phyloP scores from a whole-genome alignment of 192 early-diverging fungal genomes.

The Funneliformis geosporum region DNA sequence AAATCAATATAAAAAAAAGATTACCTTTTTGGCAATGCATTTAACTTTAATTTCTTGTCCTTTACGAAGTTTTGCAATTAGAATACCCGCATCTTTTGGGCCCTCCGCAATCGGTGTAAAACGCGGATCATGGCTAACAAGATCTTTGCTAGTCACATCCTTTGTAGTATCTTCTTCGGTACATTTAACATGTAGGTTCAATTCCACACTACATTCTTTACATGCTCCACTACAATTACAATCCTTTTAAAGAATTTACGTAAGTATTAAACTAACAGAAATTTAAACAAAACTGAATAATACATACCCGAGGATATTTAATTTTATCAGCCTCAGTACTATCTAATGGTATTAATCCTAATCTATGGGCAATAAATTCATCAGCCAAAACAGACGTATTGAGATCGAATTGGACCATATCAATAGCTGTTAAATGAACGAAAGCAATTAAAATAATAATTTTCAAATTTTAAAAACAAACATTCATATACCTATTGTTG shows the following conservation, averaged over 20 bases:
- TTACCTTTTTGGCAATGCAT: conserved; percentile 89
- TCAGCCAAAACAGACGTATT: conserved; percentile 94
- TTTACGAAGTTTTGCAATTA: conserved; percentile 86
- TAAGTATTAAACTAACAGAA: conserved; percentile 1
- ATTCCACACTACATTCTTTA: conserved; percentile 85
- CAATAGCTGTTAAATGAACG: conserved; percentile 68
- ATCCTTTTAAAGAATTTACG: conserved; percentile 48
- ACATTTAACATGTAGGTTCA: conserved; percentile 84
- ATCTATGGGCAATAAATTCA: conserved; percentile 93
- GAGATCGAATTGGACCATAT: conserved; percentile 91
- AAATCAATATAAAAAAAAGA: neutral
- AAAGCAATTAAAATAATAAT: neutral
- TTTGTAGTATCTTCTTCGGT: conserved; percentile 71
- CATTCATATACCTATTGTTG: conserved; percentile 76
- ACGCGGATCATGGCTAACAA: conserved; percentile 73
- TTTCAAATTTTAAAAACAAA: neutral
- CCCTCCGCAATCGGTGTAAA: conserved; percentile 68
- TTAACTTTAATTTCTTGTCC: conserved; percentile 91
- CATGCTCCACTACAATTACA: conserved; percentile 83
- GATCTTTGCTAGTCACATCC: conserved; percentile 80
- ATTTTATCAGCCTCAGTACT: conserved; percentile 78
- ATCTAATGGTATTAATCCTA: conserved; percentile 90
- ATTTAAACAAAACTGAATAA: neutral
- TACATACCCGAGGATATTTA: conserved; percentile 71
- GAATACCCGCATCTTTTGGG: conserved; percentile 71